phyloP scores from a whole-genome alignment of 352 stramenopile genomes.

The Globisporangium canariense region DNA sequence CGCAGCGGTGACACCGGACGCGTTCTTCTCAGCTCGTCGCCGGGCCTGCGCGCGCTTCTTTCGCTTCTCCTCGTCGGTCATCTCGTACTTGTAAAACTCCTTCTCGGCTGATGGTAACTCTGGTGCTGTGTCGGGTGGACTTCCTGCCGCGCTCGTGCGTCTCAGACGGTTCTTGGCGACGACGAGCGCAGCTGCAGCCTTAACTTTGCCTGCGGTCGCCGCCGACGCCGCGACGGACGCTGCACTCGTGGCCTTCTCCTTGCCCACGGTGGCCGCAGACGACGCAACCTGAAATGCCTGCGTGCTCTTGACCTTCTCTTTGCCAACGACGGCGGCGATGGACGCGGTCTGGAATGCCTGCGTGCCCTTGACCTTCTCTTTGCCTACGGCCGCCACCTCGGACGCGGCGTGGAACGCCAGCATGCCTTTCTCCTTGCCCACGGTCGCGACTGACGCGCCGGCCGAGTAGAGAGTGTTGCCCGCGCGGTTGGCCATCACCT shows the following conservation, averaged over 20 bases:
- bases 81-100: constrained; percentile 80
- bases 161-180: constrained; percentile 60
- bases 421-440: constrained; percentile 46
- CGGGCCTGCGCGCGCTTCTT: constrained; percentile 64
- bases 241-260: constrained; percentile 47
- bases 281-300: constrained; percentile 35
- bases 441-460: constrained; percentile 40
- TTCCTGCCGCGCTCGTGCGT: constrained; percentile 22
- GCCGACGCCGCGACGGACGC: constrained; percentile 40
- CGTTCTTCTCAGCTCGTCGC: constrained; percentile 64
- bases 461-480: constrained; percentile 72
- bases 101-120: constrained; percentile 51
- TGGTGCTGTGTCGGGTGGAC: constrained; percentile 14
- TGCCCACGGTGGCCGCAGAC: constrained; percentile 49
- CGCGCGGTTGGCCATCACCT: constrained; percentile 69
- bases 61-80: constrained; percentile 75
- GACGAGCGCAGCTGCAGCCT: constrained; percentile 47
- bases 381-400: constrained; percentile 23
- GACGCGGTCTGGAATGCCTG: constrained; percentile 57
- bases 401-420: constrained; percentile 25
- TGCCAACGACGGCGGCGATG: constrained; percentile 38
- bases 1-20: constrained; percentile 16
- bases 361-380: constrained; percentile 43
- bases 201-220: constrained; percentile 45
- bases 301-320: constrained; percentile 57